Evolutionary conservation across 2,329 filamentous ascomycete genomes (phyloP), one percentile per base, ranked within the genome.

Genomic region (Neoarthrinium moseri): DNA sequence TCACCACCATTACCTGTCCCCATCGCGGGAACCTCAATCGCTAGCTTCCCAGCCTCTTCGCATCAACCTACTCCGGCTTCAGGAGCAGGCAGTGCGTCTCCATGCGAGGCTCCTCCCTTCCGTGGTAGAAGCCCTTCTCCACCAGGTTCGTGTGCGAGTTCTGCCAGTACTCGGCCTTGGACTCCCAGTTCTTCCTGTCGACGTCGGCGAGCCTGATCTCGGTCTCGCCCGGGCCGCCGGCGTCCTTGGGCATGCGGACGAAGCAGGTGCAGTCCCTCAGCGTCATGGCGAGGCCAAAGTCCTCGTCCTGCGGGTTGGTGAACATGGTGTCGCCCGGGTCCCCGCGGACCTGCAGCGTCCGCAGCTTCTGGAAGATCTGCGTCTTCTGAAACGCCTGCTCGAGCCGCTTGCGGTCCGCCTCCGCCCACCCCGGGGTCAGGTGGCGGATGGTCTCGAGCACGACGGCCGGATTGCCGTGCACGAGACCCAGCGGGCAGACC

Each of bases 241-340:
- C 44, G 12, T 51, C 46, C 11, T 36, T 50, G 3, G 65, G 65
- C 46, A 90, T 75, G 56, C 81, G 80, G 32, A 89, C 70, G 58
- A 86, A 91, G 56, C 88, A 78, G 4, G 86, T 89, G 62, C 88
- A 91, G 69, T 94, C 89, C 40, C 89, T 74, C 53, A 94, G 64
- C 4, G 89, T 91, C 88, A 92, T 92, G 46, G 87, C 86, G 6
- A 88, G 71, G 11, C 79, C 75, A 49, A 87, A 83, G 22, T 77
- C 69, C 4, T 60, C 49, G 46, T 72, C 64, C 17, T 58, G 50
- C 2, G 61, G 62, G 37, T 71, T 61, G 7, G 70, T 67, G 3
- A 66, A 54, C 3, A 80, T 63, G 17, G 77, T 72, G 0, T 71
- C 69, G 0, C 55, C 61, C 2, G 65, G 58, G 51, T 80, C 77